Evolutionary conservation across 352 stramenopile genomes (phyloP).

Genomic region (Aphanomyces stellatus): DNA sequence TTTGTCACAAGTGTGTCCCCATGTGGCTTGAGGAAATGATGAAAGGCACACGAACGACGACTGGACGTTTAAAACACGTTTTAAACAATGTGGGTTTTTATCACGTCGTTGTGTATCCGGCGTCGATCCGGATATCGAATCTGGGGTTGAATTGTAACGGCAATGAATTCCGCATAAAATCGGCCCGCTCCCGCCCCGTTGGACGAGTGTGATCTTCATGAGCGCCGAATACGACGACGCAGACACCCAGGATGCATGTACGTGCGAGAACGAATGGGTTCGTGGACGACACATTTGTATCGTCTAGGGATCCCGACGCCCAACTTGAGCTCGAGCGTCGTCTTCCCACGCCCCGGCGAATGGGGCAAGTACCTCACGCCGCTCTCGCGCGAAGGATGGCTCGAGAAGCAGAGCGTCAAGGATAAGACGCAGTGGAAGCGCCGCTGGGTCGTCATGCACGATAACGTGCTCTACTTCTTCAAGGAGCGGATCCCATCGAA

Average conservation of each 20-base stretch:
- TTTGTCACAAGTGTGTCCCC: too few relatives aligned
- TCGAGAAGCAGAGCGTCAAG: constrained; percentile 79
- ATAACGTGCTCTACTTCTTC: constrained; percentile 79
- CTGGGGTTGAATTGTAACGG: constrained; percentile 1
- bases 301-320: not conserved
- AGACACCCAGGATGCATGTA: not conserved
- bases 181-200: too few relatives aligned
- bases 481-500: constrained; percentile 53
- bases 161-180: not conserved
- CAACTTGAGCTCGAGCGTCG: constrained; percentile 14
- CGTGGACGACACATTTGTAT: not conserved
- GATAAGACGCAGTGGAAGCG: constrained; percentile 60
- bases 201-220: constrained; percentile 5
- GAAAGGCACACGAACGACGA: too few relatives aligned
- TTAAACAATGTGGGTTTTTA: too few relatives aligned
- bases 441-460: constrained; percentile 83
- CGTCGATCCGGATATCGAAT: not conserved
- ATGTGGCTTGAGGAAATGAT: too few relatives aligned
- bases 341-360: constrained; percentile 7
- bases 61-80: too few relatives aligned
- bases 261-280: not conserved
- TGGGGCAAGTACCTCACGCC: constrained; percentile 22
- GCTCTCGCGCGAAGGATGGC: constrained; percentile 62
- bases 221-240: not conserved
- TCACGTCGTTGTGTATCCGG: constrained; percentile 2